Percentiles rank a stretch among this genome's conserved stretches.
Evolutionary conservation across 768 basidiomycete genomes (phyloP).

Genomic region (Lyophyllum semitale): DNA sequence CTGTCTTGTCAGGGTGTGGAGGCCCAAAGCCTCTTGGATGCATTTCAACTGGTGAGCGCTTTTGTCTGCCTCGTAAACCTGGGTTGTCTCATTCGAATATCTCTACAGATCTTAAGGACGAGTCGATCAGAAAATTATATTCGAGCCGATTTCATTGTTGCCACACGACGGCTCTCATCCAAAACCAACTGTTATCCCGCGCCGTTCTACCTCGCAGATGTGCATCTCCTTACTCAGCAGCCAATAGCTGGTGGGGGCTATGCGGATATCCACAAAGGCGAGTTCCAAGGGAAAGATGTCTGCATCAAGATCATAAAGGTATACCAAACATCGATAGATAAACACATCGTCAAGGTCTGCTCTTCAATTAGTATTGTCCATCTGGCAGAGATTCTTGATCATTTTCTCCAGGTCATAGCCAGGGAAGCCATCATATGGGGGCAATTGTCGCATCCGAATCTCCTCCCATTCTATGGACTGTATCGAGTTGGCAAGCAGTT

Average conservation of each 20-base stretch:
- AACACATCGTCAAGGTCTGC: slow-evolving; percentile 6
- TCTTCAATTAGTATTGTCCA: too few species aligned
- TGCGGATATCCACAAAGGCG: slow-evolving; percentile 12
- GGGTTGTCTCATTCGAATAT: background rate
- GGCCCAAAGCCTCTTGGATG: background rate
- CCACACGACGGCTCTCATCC: slow-evolving; percentile 10
- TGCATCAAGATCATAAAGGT: slow-evolving; percentile 12
- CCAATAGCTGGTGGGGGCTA: slow-evolving; percentile 6
- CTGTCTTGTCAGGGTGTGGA: background rate
- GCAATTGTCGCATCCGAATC: too few species aligned
- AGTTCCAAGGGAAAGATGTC: slow-evolving; percentile 2
- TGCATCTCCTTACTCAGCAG: background rate
- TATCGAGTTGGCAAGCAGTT: slow-evolving; percentile 18
- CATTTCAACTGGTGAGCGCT: slow-evolving; percentile 5
- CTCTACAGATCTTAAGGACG: background rate
- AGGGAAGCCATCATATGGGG: slow-evolving; percentile 35
- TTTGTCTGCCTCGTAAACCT: background rate
- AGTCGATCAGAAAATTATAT: background rate
- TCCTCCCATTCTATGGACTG: slow-evolving; percentile 36
- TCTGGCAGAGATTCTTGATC: too few species aligned
- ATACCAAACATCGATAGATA: background rate
- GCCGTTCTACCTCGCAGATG: background rate
- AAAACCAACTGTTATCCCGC: slow-evolving; percentile 7
- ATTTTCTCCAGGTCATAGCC: slow-evolving; percentile 3
- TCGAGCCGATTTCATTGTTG: slow-evolving; percentile 4